Conservation (phyloP, 768 basidiomycete genomes). For the Pisolithus marmoratus region DNA sequence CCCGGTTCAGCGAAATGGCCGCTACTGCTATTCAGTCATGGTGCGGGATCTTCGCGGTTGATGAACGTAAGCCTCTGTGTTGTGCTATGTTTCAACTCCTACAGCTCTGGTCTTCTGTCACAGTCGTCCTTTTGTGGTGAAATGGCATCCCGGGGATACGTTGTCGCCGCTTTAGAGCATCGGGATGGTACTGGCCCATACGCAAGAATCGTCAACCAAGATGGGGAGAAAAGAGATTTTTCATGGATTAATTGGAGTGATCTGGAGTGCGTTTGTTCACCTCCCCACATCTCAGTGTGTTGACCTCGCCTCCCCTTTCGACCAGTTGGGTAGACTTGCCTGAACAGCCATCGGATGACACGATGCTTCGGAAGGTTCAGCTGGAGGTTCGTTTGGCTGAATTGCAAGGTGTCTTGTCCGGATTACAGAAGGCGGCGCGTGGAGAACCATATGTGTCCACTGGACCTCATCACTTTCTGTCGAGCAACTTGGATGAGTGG, state of each 20-base stretch:
- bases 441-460: not conserved
- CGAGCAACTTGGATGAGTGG: slow-evolving; percentile 15
- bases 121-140: slow-evolving; percentile 37
- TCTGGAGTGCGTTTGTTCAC: slow-evolving; percentile 14
- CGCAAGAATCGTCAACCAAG: slow-evolving; percentile 16
- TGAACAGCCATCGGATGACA: slow-evolving; percentile 29
- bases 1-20: slow-evolving; percentile 25
- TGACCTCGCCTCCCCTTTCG: not conserved
- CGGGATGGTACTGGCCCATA: slow-evolving; percentile 41
- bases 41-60: slow-evolving; percentile 35
- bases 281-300: not conserved
- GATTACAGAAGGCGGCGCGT: slow-evolving; percentile 5
- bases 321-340: slow-evolving; percentile 25
- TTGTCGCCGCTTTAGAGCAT: slow-evolving; percentile 43
- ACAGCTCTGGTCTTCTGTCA: not conserved
- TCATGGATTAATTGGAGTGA: slow-evolving; percentile 28
- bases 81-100: too few species aligned
- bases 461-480: not conserved
- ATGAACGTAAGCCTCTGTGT: slow-evolving; percentile 27
- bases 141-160: slow-evolving; percentile 39
- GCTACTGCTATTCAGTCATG: slow-evolving; percentile 43
- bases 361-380: slow-evolving; percentile 23
- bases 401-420: slow-evolving; percentile 27
- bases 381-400: slow-evolving; percentile 35
- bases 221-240: slow-evolving; percentile 23